Evolutionary conservation across 768 basidiomycete species (phyloP).

Genomic region (Rubroboletus pulcherrimus): DNA sequence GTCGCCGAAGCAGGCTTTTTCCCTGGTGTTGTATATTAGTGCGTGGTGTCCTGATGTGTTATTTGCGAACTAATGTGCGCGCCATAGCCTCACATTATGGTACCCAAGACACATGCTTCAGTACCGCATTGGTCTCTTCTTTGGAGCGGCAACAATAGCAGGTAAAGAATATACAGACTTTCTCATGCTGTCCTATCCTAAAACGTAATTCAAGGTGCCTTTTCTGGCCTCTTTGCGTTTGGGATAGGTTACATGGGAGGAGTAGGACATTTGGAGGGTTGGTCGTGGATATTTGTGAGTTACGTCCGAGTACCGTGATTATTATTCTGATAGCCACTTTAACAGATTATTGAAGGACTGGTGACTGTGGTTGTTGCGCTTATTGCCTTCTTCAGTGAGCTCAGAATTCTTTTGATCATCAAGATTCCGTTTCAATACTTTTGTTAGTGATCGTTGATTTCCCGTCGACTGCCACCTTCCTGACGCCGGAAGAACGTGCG

Average conservation of each 20-base stretch:
- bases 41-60: slow-evolving; percentile 10
- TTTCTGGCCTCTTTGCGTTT: slow-evolving; percentile 57
- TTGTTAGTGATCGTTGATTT: slow-evolving; percentile 54
- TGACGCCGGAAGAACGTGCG: slow-evolving; percentile 14
- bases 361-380: slow-evolving; percentile 55
- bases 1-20: slow-evolving; percentile 68
- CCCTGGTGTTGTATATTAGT: slow-evolving; percentile 76
- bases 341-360: slow-evolving; percentile 39
- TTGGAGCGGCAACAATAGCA: slow-evolving; percentile 59
- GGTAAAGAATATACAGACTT: slow-evolving; percentile 25
- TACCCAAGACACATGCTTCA: slow-evolving; percentile 63
- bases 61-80: not conserved
- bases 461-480: slow-evolving; percentile 17
- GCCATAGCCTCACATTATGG: slow-evolving; percentile 56
- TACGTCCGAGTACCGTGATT: too few relatives aligned
- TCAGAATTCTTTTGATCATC: not conserved
- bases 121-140: slow-evolving; percentile 59
- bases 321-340: not conserved
- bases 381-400: slow-evolving; percentile 47
- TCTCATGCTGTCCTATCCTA: not conserved
- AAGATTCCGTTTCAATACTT: not conserved
- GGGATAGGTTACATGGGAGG: slow-evolving; percentile 53
- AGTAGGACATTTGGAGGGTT: slow-evolving; percentile 43
- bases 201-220: slow-evolving; percentile 36
- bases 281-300: slow-evolving; percentile 68